phyloP scores from a whole-genome alignment of 2,329 filamentous ascomycete species.

The Colletotrichum incanum region DNA sequence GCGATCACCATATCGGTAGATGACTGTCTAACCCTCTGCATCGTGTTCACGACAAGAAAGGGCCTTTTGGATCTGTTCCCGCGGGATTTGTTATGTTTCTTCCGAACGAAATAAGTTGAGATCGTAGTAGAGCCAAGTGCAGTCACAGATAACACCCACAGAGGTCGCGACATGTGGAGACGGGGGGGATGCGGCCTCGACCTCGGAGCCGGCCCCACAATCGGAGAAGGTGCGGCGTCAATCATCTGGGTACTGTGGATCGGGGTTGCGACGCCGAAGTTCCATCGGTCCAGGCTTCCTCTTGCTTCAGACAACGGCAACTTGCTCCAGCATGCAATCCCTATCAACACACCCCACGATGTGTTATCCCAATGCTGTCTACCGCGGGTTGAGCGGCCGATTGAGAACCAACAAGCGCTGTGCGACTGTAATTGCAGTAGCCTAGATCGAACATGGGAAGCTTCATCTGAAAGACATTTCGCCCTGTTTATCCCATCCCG shows the following conservation, averaged over 20 bases:
- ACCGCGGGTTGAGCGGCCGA: not conserved
- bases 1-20: not conserved
- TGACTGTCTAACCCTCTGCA: not conserved
- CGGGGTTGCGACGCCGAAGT: not conserved
- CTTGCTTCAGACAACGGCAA: not conserved
- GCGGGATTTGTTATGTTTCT: not conserved
- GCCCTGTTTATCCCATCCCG: too few relatives aligned
- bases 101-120: not conserved
- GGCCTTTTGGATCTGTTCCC: not conserved
- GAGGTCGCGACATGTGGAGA: not conserved
- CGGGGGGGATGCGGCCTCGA: not conserved
- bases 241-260: too few relatives aligned
- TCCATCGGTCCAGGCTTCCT: not conserved
- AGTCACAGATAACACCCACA: not conserved
- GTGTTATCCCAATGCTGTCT: not conserved
- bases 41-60: not conserved
- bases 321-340: not conserved
- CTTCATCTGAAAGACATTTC: not conserved
- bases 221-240: not conserved
- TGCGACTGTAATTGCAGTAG: not conserved
- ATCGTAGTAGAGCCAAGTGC: not conserved
- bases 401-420: not conserved
- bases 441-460: not conserved
- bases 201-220: not conserved
- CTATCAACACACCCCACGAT: not conserved